Percentiles rank a stretch among this genome's conserved stretches.
These are phyloP conservation scores for Mycotypha africana DNA, from an alignment of 371 early-diverging fungal genomes.

Conservation along the genomic window DNA sequence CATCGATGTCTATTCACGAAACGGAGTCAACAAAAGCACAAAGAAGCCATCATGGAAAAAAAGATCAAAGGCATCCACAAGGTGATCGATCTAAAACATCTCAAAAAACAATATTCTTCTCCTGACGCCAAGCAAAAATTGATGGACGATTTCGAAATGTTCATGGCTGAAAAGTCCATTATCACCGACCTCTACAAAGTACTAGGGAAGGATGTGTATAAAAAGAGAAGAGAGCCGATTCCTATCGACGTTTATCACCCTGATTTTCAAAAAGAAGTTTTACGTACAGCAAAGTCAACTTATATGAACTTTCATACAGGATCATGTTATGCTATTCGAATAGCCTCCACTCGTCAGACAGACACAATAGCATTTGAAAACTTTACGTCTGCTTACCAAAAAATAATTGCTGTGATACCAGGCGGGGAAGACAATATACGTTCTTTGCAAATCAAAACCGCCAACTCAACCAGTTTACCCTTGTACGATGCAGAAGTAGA, in stretches of 20 bases:
- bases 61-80: slow-evolving; percentile 54
- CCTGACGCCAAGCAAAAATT: slow-evolving; percentile 77
- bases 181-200: slow-evolving; percentile 67
- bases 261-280: slow-evolving; percentile 67
- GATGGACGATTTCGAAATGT: slow-evolving; percentile 70
- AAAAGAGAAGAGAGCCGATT: slow-evolving; percentile 76
- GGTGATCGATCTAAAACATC: slow-evolving; percentile 77
- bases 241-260: slow-evolving; percentile 66
- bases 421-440: slow-evolving; percentile 74
- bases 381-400: slow-evolving; percentile 54
- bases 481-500: slow-evolving; percentile 48
- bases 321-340: slow-evolving; percentile 64
- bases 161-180: slow-evolving; percentile 78
- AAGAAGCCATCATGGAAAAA: slow-evolving; percentile 61
- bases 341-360: slow-evolving; percentile 59
- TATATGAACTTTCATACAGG: slow-evolving; percentile 72
- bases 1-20: slow-evolving; percentile 80
- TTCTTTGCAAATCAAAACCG: slow-evolving; percentile 76
- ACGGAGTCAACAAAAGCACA: slow-evolving; percentile 73
- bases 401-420: slow-evolving; percentile 60
- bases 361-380: slow-evolving; percentile 71
- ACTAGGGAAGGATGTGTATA: slow-evolving; percentile 85
- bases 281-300: slow-evolving; percentile 67
- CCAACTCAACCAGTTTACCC: slow-evolving; percentile 74
- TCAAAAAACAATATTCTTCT: slow-evolving; percentile 68